Evolutionary conservation across 371 early-diverging fungal genomes (phyloP), one percentile per base, ranked within the genome.

Genomic region (Cokeromyces recurvatus): DNA sequence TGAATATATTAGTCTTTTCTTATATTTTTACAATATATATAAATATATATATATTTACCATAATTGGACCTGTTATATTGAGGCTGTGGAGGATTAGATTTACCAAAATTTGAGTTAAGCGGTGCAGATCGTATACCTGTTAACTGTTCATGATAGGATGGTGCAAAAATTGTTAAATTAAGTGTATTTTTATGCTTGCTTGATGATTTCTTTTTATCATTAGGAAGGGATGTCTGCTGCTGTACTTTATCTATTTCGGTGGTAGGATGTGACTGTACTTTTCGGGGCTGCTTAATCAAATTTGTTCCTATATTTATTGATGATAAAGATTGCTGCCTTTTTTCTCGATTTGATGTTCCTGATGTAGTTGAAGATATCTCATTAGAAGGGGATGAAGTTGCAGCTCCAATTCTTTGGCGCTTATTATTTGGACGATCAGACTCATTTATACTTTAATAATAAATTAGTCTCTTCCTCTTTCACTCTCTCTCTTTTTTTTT

Each of bases 41-140:
- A n/a, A n/a, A n/a, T n/a, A n/a, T n/a, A n/a, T n/a, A n/a, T n/a
- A n/a, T n/a, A n/a, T 24, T 48, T 42, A 32, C 35, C 35, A 43
- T 40, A 29, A 12, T 42, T 23, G n/a, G 42, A 32, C 14, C 17
- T 41, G 2, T 25, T 32, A 5, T 46, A 43, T 47, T 41, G 57
- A 2, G 32, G 40, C 36, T 52, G 47, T 25, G 48, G 48, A 21
- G 32, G 59, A 11, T 56, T 59, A 31, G 45, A 77, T 81, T 39
- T 17, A 43, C 60, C 57, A 29, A 69, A 69, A 16, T 68, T 61
- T 10, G 81, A 72, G 43, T 78, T 67, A n/a, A 80, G 49, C 5
- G 81, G 81, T 19, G 81, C 81, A 20, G 81, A 80, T 32, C 71
- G 71, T 19, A 80, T 69, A 11, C 73, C 64, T 11, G 69, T 57